phyloP scores from a whole-genome alignment of 2,329 filamentous ascomycete species.

The Sporothrix brasiliensis region DNA sequence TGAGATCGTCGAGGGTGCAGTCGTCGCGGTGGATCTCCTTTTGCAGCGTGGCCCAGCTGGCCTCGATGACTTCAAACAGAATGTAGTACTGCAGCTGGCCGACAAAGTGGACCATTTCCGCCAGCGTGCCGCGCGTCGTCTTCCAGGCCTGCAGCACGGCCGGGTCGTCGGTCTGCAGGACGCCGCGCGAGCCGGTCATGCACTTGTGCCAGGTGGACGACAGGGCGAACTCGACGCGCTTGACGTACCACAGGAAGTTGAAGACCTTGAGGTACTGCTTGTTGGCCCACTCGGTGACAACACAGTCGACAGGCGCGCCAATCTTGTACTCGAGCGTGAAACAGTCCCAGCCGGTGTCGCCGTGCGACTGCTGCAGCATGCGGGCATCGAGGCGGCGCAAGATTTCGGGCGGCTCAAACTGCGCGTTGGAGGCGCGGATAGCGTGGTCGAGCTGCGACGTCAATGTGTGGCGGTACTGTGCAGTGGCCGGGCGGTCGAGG shows the following conservation, averaged over 20 bases:
- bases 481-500: constrained; percentile 91
- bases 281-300: constrained; percentile 93
- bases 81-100: constrained; percentile 98
- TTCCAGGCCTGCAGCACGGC: constrained; percentile 84
- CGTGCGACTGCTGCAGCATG: constrained; percentile 94
- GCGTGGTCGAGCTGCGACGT: constrained; percentile 98
- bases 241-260: constrained; percentile 98
- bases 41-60: constrained; percentile 90
- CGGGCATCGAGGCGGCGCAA: constrained; percentile 91
- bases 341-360: constrained; percentile 98
- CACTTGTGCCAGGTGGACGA: constrained; percentile 89
- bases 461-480: constrained; percentile 92
- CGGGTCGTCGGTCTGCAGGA: constrained; percentile 72
- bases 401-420: constrained; percentile 91
- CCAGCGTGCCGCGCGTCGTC: constrained; percentile 79
- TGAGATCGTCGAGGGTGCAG: constrained; percentile 92
- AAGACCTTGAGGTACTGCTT: constrained; percentile 98
- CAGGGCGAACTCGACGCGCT: constrained; percentile 93
- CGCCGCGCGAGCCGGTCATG: constrained; percentile 93
- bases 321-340: constrained; percentile 99
- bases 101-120: constrained; percentile 98
- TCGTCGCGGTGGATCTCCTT: constrained; percentile 75
- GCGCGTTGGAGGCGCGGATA: constrained; percentile 94
- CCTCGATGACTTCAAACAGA: constrained; percentile 96
- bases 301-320: constrained; percentile 92